Evolutionary conservation across 75 land plant genomes (phyloP), one percentile per base, ranked within the genome.

Genomic region (Cupressus sempervirens): DNA sequence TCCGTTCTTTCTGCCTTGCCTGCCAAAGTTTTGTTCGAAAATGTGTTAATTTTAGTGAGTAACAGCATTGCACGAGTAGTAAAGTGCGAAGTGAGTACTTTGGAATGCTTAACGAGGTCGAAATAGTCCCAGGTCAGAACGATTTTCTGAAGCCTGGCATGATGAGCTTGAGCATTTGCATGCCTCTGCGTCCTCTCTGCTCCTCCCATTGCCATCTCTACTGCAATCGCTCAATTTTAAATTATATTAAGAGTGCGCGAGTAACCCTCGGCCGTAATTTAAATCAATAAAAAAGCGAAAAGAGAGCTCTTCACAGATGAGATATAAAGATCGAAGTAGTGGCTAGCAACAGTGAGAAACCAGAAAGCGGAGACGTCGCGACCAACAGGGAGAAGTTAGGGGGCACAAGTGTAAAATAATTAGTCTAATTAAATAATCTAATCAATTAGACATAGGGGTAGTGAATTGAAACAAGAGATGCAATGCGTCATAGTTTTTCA

Each of bases 51-150:
- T 48, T 41, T 10, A 43, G 13, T 38, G 13, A 9, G n/a, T 65
- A 85, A 16, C 14, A 41, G 32, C 20, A 40, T 38, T 34, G n/a
- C 15, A 20, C 62, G 46, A 16, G 30, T 38, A n/a, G 0, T 35
- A 14, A 72, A 43, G 23, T 35, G 23, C 4, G 23, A 73, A 30
- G 38, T 74, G 12, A 29, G 14, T 79, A 95, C 97, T 76, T 85
- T 80, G 84, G 88, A 89, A 40, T 91, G 89, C 18, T 84, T 68
- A 53, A 92, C 89, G 62, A 96, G 90, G 67, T 85, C 91, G 43
- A 91, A 45, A 85, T 92, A 96, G 85, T 97, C 98, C 99, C 99
- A 97, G 83, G 92, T 79, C 48, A 97, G 96, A 41, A 97, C 93
- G 40, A 91, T 84, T 82, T 90, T 96, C 86, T 91, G 95, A 75